These are phyloP conservation scores for Berkeleyomyces rouxiae DNA, from an alignment of 2,329 filamentous ascomycete genomes.

Conservation along the genomic window DNA sequence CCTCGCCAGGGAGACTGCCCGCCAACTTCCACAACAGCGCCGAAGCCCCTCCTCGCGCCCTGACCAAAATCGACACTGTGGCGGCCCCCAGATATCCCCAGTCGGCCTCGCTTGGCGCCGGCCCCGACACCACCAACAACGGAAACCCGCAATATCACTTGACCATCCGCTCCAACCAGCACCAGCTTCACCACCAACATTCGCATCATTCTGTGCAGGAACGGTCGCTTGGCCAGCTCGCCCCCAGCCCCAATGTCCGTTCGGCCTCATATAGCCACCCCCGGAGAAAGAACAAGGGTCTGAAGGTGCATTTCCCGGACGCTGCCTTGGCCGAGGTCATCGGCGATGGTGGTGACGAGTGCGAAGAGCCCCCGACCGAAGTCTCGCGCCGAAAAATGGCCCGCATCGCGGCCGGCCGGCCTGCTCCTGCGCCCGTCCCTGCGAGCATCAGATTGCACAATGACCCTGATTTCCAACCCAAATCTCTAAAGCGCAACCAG, in stretches of 20 bases:
- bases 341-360: constrained; percentile 81
- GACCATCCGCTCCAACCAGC: constrained; percentile 4
- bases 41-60: constrained; percentile 4
- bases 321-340: constrained; percentile 57
- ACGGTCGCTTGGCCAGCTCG: constrained; percentile 24
- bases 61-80: constrained; percentile 37
- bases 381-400: constrained; percentile 40
- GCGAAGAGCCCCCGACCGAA: constrained; percentile 52
- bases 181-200: constrained; percentile 14
- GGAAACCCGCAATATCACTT: constrained; percentile 5
- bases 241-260: constrained; percentile 27
- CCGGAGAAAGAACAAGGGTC: constrained; percentile 42
- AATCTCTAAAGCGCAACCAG: constrained; percentile 38
- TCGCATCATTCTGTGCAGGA: constrained; percentile 26
- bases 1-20: constrained; percentile 19
- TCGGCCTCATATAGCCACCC: constrained; percentile 20
- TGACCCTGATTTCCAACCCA: constrained; percentile 31
- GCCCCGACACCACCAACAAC: background rate
- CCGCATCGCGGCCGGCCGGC: constrained; percentile 19
- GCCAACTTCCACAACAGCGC: constrained; percentile 19
- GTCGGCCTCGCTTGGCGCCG: constrained; percentile 19
- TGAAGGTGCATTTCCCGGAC: constrained; percentile 59
- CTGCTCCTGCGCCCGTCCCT: constrained; percentile 10
- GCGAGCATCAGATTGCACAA: constrained; percentile 18
- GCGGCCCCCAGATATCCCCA: constrained; percentile 39